phyloP scores from a whole-genome alignment of 192 early-diverging fungal species.

The Umbelopsis isabellina region DNA sequence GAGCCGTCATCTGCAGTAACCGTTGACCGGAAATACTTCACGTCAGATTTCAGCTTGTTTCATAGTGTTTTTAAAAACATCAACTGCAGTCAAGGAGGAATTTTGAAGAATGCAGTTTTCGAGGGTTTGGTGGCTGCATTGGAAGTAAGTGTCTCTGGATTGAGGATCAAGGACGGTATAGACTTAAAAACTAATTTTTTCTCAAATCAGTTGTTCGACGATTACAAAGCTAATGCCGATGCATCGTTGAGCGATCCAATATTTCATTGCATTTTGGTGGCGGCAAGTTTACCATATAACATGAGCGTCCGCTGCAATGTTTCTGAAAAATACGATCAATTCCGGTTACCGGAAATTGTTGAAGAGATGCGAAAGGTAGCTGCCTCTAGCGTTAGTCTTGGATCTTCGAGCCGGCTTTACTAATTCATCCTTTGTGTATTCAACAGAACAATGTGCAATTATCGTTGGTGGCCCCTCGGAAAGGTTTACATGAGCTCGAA shows the following conservation, averaged over 20 bases:
- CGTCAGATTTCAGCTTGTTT: constrained; percentile 49
- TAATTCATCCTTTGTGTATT: neutral
- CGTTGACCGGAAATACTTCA: constrained; percentile 56
- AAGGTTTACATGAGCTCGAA: constrained; percentile 39
- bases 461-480: constrained; percentile 41
- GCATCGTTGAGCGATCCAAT: constrained; percentile 34
- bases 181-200: neutral
- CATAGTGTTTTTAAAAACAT: constrained; percentile 49
- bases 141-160: constrained; percentile 44
- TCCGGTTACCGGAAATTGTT: constrained; percentile 42
- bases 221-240: constrained; percentile 39
- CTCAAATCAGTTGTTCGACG: constrained; percentile 52
- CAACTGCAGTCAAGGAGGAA: constrained; percentile 54
- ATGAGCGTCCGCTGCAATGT: constrained; percentile 52
- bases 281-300: constrained; percentile 51
- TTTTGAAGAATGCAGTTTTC: constrained; percentile 59
- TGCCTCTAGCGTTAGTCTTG: neutral
- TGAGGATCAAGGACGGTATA: neutral
- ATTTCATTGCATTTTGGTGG: constrained; percentile 59
- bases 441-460: constrained; percentile 32
- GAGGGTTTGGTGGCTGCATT: constrained; percentile 67
- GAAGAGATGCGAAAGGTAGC: constrained; percentile 54
- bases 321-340: constrained; percentile 55
- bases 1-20: constrained; percentile 49
- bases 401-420: neutral